Conservation (phyloP, 2,329 filamentous ascomycete genomes). For the Ilyonectria sp. region DNA sequence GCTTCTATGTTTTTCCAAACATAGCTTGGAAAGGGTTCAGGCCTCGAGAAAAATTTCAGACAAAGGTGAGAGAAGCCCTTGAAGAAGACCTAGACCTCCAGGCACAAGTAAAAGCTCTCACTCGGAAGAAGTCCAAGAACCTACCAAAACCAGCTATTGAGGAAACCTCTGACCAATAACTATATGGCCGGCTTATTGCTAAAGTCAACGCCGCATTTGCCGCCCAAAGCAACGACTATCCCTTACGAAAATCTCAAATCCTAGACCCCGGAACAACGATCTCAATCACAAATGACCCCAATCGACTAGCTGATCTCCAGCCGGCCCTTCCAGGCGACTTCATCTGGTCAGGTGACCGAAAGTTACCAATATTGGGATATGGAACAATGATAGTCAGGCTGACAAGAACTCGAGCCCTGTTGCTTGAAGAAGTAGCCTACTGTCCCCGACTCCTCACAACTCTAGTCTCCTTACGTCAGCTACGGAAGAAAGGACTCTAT, state of each 20-base stretch:
- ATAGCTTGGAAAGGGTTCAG: not conserved
- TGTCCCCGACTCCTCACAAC: conserved; percentile 2
- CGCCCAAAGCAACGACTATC: not conserved
- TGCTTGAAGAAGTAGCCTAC: conserved; percentile 4
- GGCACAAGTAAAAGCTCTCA: no score
- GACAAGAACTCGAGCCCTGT: not conserved
- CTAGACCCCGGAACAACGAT: conserved; percentile 3
- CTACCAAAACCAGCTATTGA: no score
- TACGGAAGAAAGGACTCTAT: conserved; percentile 3
- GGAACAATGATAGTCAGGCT: conserved; percentile 3
- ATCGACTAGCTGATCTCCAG: not conserved
- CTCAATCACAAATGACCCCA: conserved; percentile 2
- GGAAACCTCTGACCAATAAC: no score
- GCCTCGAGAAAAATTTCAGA: not conserved
- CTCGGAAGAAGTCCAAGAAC: no score
- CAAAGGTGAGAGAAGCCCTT: no score
- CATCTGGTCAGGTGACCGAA: conserved; percentile 1
- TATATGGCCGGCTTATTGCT: no score
- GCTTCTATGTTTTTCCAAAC: conserved; percentile 1
- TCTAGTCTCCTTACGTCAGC: conserved; percentile 2
- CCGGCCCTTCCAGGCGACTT: not conserved
- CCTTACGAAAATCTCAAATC: not conserved
- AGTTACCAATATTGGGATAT: not conserved
- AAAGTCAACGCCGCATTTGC: conserved; percentile 1
- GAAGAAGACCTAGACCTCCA: no score